A percentile compares a stretch with the other conserved stretches of the same genome.
These are phyloP conservation scores for Eucalyptus curtisii DNA, from an alignment of 345 rosid species.

Conservation along the genomic window DNA sequence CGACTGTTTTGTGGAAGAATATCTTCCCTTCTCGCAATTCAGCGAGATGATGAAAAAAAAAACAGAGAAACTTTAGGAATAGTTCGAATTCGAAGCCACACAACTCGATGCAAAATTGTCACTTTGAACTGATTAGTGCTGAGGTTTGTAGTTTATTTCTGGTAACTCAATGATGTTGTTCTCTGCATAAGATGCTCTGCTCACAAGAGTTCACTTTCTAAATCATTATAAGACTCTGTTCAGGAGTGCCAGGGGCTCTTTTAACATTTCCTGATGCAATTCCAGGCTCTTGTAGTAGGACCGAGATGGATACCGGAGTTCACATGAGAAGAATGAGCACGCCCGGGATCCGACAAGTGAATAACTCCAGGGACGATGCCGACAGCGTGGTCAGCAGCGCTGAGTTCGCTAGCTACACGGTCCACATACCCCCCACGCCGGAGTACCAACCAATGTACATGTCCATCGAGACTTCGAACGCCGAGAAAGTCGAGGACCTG, in stretches of 20 bases:
- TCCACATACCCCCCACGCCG: slow-evolving; percentile 3
- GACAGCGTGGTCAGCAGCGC: neutral
- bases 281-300: neutral
- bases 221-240: neutral
- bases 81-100: neutral
- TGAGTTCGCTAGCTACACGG: slow-evolving; percentile 4
- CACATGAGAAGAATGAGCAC: neutral
- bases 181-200: neutral
- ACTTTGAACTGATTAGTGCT: neutral
- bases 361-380: neutral
- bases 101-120: neutral
- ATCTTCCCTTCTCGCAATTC: neutral
- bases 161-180: neutral
- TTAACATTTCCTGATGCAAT: neutral
- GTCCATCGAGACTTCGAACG: slow-evolving; percentile 1
- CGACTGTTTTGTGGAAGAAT: neutral
- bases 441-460: slow-evolving; percentile 1
- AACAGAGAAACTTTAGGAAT: neutral
- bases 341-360: neutral
- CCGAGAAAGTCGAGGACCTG: slow-evolving; percentile 5
- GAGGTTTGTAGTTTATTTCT: neutral
- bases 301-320: neutral
- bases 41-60: neutral
- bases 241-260: neutral
- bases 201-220: neutral